Conservation (phyloP, 768 basidiomycete species). For the Leucocoprinus sp. region DNA sequence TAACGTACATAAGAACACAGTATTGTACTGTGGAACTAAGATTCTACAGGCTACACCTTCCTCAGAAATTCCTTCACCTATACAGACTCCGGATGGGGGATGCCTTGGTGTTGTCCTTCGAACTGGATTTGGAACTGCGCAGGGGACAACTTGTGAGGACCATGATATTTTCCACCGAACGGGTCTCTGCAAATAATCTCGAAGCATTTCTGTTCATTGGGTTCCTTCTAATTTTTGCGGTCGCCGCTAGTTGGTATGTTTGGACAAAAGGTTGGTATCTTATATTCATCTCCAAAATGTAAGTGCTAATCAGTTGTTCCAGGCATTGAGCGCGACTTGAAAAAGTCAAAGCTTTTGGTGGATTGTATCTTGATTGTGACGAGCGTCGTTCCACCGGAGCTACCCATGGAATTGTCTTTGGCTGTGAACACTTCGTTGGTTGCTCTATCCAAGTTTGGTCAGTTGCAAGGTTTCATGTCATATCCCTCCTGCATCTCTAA, state of each 20-base stretch:
- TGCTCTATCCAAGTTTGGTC: constrained; percentile 87
- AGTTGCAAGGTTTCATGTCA: constrained; percentile 40
- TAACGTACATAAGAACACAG: constrained; percentile 74
- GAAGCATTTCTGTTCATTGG: constrained; percentile 98
- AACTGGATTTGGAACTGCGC: constrained; percentile 95
- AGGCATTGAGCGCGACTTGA: constrained; percentile 89
- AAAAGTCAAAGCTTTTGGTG: constrained; percentile 89
- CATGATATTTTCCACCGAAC: constrained; percentile 98
- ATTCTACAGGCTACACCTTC: constrained; percentile 71
- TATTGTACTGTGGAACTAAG: constrained; percentile 96
- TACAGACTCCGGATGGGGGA: constrained; percentile 82
- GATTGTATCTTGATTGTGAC: constrained; percentile 97
- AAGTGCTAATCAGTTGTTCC: not conserved
- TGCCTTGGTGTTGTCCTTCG: constrained; percentile 89
- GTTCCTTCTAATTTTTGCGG: constrained; percentile 94
- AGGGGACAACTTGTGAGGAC: constrained; percentile 96
- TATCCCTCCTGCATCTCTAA: not conserved
- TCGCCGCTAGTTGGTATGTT: constrained; percentile 97
- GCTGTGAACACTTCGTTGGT: constrained; percentile 95
- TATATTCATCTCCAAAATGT: not conserved
- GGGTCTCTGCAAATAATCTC: constrained; percentile 91
- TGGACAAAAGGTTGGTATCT: constrained; percentile 77
- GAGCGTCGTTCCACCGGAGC: constrained; percentile 93
- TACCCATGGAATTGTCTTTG: constrained; percentile 95
- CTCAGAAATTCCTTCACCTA: constrained; percentile 32